Conservation (phyloP, 495 filamentous ascomycete species). For the Penicillium antarcticum region DNA sequence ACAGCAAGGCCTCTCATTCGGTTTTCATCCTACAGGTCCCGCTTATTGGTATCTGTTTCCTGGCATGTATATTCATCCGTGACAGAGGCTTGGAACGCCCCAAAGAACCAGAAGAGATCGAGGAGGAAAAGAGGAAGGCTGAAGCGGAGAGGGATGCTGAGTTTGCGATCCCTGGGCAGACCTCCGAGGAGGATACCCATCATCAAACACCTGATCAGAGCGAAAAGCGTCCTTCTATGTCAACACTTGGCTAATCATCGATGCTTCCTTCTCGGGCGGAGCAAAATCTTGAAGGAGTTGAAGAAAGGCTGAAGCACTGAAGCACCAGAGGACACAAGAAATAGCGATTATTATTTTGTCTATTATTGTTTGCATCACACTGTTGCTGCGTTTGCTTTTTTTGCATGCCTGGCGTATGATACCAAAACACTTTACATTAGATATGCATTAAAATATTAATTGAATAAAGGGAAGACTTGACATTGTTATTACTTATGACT, state of each 20-base stretch:
- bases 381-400: background rate
- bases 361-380: background rate
- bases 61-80: conserved; percentile 49
- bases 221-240: conserved; percentile 17
- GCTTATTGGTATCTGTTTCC: conserved; percentile 50
- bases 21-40: conserved; percentile 56
- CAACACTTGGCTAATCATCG: conserved; percentile 20
- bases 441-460: background rate
- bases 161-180: conserved; percentile 6
- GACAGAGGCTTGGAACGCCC: conserved; percentile 51
- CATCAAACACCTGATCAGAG: background rate
- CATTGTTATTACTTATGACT: too few species aligned
- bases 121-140: conserved; percentile 24
- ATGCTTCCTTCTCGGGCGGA: conserved; percentile 16
- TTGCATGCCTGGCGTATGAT: conserved; percentile 13
- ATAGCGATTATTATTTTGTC: background rate
- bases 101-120: conserved; percentile 43
- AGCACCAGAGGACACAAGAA: background rate
- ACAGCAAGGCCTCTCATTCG: conserved; percentile 47
- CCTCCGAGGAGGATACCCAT: background rate
- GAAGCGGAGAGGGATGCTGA: conserved; percentile 20
- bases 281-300: background rate
- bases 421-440: conserved; percentile 3
- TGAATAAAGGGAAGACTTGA: background rate
- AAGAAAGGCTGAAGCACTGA: conserved; percentile 3